phyloP scores from a whole-genome alignment of 108 stramenopile genomes.

The Conticribra weissflogii region DNA sequence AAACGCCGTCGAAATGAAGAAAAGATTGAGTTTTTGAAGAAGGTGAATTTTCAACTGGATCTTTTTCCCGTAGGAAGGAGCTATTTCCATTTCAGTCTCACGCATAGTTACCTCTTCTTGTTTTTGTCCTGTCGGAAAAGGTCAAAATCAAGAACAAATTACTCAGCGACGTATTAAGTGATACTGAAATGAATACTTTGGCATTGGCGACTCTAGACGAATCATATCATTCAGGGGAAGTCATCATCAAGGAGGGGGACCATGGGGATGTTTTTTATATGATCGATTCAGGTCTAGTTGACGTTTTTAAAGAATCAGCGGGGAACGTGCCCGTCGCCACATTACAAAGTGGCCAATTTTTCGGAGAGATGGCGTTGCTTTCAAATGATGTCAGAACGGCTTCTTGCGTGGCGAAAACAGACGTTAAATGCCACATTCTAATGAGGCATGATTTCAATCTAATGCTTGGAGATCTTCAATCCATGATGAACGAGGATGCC shows the following conservation, averaged over 20 bases:
- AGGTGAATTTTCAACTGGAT: conserved; percentile 27
- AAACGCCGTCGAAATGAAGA: conserved; percentile 41
- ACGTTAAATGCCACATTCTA: conserved; percentile 44
- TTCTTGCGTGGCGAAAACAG: conserved; percentile 54
- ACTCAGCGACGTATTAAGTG: conserved; percentile 35
- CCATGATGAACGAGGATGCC: conserved; percentile 39
- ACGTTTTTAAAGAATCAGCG: conserved; percentile 30
- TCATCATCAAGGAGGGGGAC: conserved; percentile 54
- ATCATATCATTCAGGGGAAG: conserved; percentile 28
- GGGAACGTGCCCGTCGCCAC: conserved; percentile 42
- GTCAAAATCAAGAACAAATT: conserved; percentile 52
- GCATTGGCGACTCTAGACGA: conserved; percentile 35
- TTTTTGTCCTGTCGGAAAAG: no score
- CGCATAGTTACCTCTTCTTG: no score
- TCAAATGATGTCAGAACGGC: conserved; percentile 39
- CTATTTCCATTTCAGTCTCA: no score
- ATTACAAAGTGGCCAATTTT: conserved; percentile 41
- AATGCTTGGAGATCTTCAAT: conserved; percentile 67
- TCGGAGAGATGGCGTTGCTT: conserved; percentile 55
- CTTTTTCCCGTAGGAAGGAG: no score
- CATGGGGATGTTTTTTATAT: conserved; percentile 58
- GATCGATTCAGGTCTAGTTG: conserved; percentile 55
- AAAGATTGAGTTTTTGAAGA: conserved; percentile 55
- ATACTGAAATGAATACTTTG: conserved; percentile 46
- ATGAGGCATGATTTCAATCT: conserved; percentile 68